Evolutionary conservation across 768 basidiomycete genomes (phyloP), one percentile per base, ranked within the genome.

Genomic region (Coprinopsis strossmayeri): DNA sequence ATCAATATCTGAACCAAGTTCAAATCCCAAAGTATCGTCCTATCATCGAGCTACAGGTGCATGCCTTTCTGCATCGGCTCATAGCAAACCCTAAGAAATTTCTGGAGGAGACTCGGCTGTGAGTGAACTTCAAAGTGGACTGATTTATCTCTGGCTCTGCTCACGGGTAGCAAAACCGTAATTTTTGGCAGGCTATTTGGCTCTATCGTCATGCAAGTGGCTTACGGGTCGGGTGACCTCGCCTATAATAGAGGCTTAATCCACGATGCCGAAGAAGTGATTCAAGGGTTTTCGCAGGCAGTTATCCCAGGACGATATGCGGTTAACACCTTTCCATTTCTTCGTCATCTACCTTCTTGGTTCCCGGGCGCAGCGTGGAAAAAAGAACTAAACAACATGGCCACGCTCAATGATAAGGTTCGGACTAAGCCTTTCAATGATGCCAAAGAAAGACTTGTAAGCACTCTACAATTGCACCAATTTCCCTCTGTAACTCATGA

Each of bases 1-100:
- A 60, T 2, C 59, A 62, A 45, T 53, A 55, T 1, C 50, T 65
- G 48, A 54, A 56, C 20, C 60, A 59, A 41, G 57, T 56, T 26
- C 56, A 54, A 15, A 53, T 60, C 5, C 49, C 54, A 15, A 50
- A 55, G 32, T 64, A 62, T 39, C 56, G 55, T 27, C 57, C 57
- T 3, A 52, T 53, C 13, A 63, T 64, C 34, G 56, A 58, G 42
- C 55, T 54, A 34, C 60, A 61, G 28, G 55, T 57, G 7, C 45
- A 51, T 1, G 52, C 53, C 7, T 60, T 55, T 51, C 55, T 65
- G 2, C 48, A 17, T 21, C 21, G 40, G 9, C 40, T 42, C 18
- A 5, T 18, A 11, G 9, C 35, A 7, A 7, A 44, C 17, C 53
- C 53, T n/a, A 43, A 49, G n/a, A 37, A 51, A 12, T 49, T 51